Evolutionary conservation across 2,329 filamentous ascomycete genomes (phyloP).

Genomic region (Pseudodiploospora longispora): DNA sequence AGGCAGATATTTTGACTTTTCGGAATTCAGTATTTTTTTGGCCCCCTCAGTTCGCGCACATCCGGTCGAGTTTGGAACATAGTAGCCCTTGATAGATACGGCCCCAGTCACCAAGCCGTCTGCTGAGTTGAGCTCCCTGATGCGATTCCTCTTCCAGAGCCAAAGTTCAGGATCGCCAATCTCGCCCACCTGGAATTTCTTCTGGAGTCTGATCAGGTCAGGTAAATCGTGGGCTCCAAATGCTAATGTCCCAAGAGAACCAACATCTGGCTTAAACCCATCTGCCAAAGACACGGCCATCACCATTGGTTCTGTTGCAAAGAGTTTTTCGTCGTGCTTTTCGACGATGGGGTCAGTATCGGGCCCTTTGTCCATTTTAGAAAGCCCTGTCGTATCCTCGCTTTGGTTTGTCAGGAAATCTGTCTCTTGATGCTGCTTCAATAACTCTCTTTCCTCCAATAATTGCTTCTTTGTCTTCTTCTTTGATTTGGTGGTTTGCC

Average conservation of each 20-base stretch:
- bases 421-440: slow-evolving; percentile 48
- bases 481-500: slow-evolving; percentile 50
- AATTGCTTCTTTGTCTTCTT: slow-evolving; percentile 74
- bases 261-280: slow-evolving; percentile 37
- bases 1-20: slow-evolving; percentile 96
- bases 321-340: slow-evolving; percentile 37
- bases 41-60: slow-evolving; percentile 86
- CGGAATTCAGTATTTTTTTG: slow-evolving; percentile 91
- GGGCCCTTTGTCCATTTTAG: slow-evolving; percentile 17
- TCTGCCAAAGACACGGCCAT: slow-evolving; percentile 38
- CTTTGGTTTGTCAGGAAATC: slow-evolving; percentile 28
- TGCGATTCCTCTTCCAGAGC: slow-evolving; percentile 49
- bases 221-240: slow-evolving; percentile 39
- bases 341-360: slow-evolving; percentile 40
- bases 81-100: slow-evolving; percentile 54
- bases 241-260: slow-evolving; percentile 34
- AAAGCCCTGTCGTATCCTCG: slow-evolving; percentile 31
- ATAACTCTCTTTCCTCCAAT: slow-evolving; percentile 57
- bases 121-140: slow-evolving; percentile 45
- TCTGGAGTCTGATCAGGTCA: slow-evolving; percentile 39
- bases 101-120: slow-evolving; percentile 21
- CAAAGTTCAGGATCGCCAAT: slow-evolving; percentile 46
- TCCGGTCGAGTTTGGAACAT: slow-evolving; percentile 78
- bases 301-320: slow-evolving; percentile 37
- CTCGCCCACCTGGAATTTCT: slow-evolving; percentile 35